Evolutionary conservation across 106 monocot genomes (phyloP).

Genomic region (Narthecium ossifragum): DNA sequence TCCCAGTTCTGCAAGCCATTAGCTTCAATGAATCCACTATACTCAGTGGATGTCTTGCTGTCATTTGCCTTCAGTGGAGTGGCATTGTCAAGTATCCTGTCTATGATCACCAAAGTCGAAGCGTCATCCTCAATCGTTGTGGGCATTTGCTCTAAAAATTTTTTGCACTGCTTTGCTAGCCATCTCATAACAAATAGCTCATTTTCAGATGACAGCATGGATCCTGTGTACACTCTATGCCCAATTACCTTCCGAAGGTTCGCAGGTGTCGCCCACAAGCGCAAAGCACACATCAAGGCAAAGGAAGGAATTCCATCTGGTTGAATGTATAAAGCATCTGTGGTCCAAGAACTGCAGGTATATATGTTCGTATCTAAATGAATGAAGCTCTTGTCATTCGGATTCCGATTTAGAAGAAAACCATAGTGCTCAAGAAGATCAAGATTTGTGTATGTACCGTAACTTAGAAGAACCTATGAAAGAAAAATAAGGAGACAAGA

Average conservation of each 20-base stretch:
- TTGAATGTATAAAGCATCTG: conserved; percentile 76
- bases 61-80: conserved; percentile 4
- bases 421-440: conserved; percentile 98
- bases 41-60: conserved; percentile 17
- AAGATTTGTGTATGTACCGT: conserved; percentile 86
- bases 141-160: conserved; percentile 27
- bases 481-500: neutral
- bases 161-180: conserved; percentile 40
- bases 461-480: conserved; percentile 91
- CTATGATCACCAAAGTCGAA: conserved; percentile 19
- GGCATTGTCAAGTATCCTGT: conserved; percentile 21
- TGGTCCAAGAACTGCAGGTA: conserved; percentile 43
- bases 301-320: conserved; percentile 83
- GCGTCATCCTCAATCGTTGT: conserved; percentile 42
- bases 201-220: conserved; percentile 55
- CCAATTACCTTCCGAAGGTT: conserved; percentile 39
- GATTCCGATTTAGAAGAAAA: conserved; percentile 66
- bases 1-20: conserved; percentile 17
- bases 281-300: conserved; percentile 57
- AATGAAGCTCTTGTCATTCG: conserved; percentile 74
- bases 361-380: conserved; percentile 29
- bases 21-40: conserved; percentile 24
- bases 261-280: conserved; percentile 57
- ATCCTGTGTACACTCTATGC: conserved; percentile 47
- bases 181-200: conserved; percentile 64